Conservation (phyloP, 1,284 basidiomycete genomes). For the Mrakiaceae sp. region DNA sequence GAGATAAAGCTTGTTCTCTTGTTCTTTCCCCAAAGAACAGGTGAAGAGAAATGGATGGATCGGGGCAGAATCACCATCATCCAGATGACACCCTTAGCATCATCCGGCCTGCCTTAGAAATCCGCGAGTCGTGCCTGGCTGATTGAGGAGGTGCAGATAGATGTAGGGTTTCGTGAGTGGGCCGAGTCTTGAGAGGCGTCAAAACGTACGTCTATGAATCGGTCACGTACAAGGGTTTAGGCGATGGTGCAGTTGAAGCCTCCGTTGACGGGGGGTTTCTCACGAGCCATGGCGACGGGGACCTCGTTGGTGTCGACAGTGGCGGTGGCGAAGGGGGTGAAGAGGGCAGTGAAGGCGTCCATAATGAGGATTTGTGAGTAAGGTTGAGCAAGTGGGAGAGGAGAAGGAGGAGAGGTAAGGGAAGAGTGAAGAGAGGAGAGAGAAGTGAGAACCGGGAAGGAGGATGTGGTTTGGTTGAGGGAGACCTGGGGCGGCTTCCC, state of each 20-base stretch:
- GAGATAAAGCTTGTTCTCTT: too few species aligned
- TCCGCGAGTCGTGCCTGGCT: too few species aligned
- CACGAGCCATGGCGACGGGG: not conserved
- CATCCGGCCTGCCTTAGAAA: too few species aligned
- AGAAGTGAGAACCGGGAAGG: not conserved
- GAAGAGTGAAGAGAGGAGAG: conserved; percentile 8
- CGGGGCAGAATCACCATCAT: too few species aligned
- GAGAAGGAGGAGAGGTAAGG: conserved; percentile 5
- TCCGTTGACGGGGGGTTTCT: conserved; percentile 20
- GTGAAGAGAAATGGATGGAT: too few species aligned
- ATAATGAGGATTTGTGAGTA: conserved; percentile 25
- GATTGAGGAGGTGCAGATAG: too few species aligned
- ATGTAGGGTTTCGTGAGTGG: too few species aligned
- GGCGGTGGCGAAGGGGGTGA: conserved; percentile 19
- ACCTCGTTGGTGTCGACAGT: conserved; percentile 18
- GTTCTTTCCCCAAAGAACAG: too few species aligned
- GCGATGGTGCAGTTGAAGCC: conserved; percentile 13
- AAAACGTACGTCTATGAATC: not conserved
- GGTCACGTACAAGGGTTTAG: not conserved
- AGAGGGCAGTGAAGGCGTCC: conserved; percentile 31
- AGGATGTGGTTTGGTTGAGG: conserved; percentile 4
- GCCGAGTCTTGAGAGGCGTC: too few species aligned
- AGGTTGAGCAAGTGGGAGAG: conserved; percentile 7
- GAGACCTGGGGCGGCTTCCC: not conserved
- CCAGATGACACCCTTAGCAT: too few species aligned